phyloP scores from a whole-genome alignment of 257 asterid species.

The Fraxinus anomala region DNA sequence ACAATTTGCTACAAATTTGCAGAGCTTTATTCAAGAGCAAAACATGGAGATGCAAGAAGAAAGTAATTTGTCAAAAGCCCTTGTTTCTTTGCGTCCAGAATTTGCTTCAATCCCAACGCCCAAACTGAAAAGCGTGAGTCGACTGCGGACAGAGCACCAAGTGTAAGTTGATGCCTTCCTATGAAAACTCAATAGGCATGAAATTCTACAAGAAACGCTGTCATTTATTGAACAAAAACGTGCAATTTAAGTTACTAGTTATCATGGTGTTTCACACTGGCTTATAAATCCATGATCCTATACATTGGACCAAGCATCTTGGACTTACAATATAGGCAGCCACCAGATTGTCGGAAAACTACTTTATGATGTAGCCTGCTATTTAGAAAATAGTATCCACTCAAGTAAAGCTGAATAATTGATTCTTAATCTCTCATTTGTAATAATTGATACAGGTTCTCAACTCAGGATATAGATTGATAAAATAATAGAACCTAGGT shows the following conservation, averaged over 20 bases:
- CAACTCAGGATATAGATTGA: background rate
- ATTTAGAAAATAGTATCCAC: background rate
- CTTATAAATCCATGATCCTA: no score
- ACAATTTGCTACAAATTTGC: constrained; percentile 62
- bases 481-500: constrained; percentile 1
- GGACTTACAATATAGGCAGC: no score
- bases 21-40: constrained; percentile 57
- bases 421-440: background rate
- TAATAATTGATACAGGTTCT: background rate
- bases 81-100: constrained; percentile 72
- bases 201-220: background rate
- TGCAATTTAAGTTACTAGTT: no score
- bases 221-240: no score
- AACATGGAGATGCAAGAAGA: constrained; percentile 51
- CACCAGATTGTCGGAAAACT: no score
- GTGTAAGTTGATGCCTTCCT: constrained; percentile 58
- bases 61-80: constrained; percentile 74
- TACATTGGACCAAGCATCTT: no score
- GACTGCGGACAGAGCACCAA: constrained; percentile 90
- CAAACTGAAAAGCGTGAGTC: constrained; percentile 73
- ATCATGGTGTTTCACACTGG: no score
- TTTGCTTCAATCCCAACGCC: constrained; percentile 78
- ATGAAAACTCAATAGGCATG: background rate
- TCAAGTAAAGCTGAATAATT: background rate
- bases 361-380: no score